Percentiles rank a stretch among this genome's conserved stretches.
These are phyloP conservation scores for Sphaerobolus stellatus DNA, from an alignment of 1,284 basidiomycete genomes.

Conservation along the genomic window DNA sequence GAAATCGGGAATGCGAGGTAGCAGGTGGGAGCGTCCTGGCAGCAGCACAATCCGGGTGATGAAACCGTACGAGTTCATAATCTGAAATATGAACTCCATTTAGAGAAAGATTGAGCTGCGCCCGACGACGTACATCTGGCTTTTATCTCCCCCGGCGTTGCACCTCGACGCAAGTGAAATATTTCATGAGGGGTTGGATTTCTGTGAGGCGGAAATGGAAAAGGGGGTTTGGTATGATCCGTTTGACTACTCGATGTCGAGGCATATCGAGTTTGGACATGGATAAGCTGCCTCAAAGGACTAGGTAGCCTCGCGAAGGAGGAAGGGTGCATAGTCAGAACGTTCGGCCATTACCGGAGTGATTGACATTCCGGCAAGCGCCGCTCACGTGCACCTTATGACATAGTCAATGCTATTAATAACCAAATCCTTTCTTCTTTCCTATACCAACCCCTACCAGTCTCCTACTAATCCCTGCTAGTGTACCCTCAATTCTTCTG, in stretches of 20 bases:
- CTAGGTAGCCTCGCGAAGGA: constrained; percentile 3
- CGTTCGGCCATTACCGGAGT: no score
- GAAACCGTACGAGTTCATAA: constrained; percentile 52
- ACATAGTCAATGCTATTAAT: no score
- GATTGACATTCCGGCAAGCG: no score
- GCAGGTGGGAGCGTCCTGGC: constrained; percentile 32
- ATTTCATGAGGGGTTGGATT: constrained; percentile 52
- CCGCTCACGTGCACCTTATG: no score
- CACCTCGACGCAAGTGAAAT: constrained; percentile 47
- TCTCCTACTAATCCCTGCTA: no score
- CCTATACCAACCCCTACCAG: no score
- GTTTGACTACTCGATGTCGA: background rate
- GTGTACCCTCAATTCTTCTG: no score
- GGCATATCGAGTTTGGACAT: constrained; percentile 7
- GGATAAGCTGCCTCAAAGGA: constrained; percentile 1
- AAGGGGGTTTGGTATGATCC: constrained; percentile 16
- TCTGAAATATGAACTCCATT: constrained; percentile 31
- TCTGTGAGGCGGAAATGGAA: constrained; percentile 41
- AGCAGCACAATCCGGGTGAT: constrained; percentile 48
- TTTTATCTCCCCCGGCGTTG: constrained; percentile 48
- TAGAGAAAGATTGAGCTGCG: background rate
- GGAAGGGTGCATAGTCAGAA: constrained; percentile 2
- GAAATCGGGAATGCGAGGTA: constrained; percentile 47
- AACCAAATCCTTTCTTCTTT: no score
- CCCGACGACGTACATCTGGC: constrained; percentile 42